Percentiles rank a stretch among this genome's conserved stretches.
Evolutionary conservation across 768 basidiomycete species (phyloP).

Genomic region (Hebeloma cylindrosporum): DNA sequence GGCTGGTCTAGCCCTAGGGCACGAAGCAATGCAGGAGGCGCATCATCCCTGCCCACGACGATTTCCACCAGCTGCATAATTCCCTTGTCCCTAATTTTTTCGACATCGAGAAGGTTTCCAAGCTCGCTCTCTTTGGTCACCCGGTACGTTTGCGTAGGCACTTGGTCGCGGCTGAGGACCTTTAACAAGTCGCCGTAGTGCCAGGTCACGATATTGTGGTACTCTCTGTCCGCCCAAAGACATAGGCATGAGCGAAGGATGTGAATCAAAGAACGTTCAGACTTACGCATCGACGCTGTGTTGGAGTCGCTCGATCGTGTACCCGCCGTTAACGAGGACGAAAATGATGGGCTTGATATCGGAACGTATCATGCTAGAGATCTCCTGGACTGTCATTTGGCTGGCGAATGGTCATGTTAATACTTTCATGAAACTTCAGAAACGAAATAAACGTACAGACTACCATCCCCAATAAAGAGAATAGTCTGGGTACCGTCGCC

Average conservation of each 20-base stretch:
- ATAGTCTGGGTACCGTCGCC: constrained; percentile 8
- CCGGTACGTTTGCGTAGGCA: constrained; percentile 2
- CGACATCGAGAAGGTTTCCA: constrained; percentile 4
- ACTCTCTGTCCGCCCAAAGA: constrained; percentile 3
- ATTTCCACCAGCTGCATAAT: constrained; percentile 8
- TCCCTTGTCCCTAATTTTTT: neutral
- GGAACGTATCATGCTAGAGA: constrained; percentile 10
- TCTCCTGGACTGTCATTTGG: constrained; percentile 13
- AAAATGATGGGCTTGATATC: constrained; percentile 13
- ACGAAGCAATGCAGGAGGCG: constrained; percentile 7
- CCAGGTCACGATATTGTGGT: constrained; percentile 15
- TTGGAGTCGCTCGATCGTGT: constrained; percentile 13
- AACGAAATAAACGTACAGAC: constrained; percentile 3
- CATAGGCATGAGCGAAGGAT: neutral
- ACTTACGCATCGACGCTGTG: constrained; percentile 8
- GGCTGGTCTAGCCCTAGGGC: neutral
- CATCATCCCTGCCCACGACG: constrained; percentile 6
- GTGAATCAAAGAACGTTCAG: neutral
- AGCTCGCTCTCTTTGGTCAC: constrained; percentile 6
- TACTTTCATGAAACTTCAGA: neutral
- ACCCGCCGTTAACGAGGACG: constrained; percentile 12
- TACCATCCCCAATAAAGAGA: constrained; percentile 13
- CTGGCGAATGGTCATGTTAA: neutral
- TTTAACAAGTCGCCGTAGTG: constrained; percentile 8
- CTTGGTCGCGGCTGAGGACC: constrained; percentile 1